These are phyloP conservation scores for Nicotiana attenuata DNA, from an alignment of 257 asterid species.

Conservation along the genomic window DNA sequence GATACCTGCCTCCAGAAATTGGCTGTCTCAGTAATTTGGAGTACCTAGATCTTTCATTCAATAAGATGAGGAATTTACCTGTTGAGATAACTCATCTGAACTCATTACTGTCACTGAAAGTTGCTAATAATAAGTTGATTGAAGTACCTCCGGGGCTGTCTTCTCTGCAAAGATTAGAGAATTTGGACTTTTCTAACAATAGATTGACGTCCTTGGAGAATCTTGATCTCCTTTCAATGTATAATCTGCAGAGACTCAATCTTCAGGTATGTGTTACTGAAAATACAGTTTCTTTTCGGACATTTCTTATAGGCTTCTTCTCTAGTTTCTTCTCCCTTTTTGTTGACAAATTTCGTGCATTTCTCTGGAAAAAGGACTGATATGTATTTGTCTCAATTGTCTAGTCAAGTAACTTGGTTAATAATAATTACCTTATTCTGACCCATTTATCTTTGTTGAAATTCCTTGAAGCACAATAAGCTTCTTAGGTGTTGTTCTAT, in stretches of 20 bases:
- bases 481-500: constrained; percentile 46
- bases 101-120: constrained; percentile 56
- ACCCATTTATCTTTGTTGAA: constrained; percentile 3
- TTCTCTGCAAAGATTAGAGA: constrained; percentile 63
- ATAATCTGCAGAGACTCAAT: constrained; percentile 54
- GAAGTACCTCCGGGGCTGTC: constrained; percentile 65
- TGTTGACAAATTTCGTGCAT: not conserved
- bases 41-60: constrained; percentile 81
- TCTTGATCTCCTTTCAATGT: constrained; percentile 74
- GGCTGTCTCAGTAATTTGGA: constrained; percentile 72
- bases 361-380: not conserved
- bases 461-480: constrained; percentile 53
- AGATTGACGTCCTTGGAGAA: constrained; percentile 61
- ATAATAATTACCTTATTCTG: not conserved
- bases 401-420: not conserved
- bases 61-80: constrained; percentile 87
- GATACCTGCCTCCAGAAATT: constrained; percentile 93
- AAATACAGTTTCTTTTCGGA: not conserved
- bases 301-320: not conserved
- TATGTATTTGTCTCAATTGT: not conserved
- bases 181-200: constrained; percentile 79
- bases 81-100: constrained; percentile 60
- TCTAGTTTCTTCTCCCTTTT: not conserved
- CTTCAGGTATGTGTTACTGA: constrained; percentile 57
- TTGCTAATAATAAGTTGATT: constrained; percentile 72